phyloP scores from a whole-genome alignment of 140 eudicot genomes.

The Cichorium intybus region DNA sequence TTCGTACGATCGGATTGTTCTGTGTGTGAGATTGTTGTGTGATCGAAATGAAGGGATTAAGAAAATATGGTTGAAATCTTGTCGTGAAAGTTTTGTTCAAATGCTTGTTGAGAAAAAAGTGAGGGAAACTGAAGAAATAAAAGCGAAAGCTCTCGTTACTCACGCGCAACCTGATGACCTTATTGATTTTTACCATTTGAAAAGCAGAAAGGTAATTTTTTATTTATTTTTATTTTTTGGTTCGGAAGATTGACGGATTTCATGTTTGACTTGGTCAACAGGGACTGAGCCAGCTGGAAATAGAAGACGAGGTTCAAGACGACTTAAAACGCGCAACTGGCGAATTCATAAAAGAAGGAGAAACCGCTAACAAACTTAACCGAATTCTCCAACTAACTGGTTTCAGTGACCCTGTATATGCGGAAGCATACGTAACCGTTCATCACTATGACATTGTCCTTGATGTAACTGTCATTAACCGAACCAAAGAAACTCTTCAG shows the following conservation, averaged over 20 bases:
- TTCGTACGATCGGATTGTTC: slow-evolving; percentile 55
- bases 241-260: too few species aligned
- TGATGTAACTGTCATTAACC: slow-evolving; percentile 72
- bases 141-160: slow-evolving; percentile 67
- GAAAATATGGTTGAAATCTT: slow-evolving; percentile 66
- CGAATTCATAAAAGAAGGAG: slow-evolving; percentile 65
- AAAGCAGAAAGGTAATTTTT: slow-evolving; percentile 68
- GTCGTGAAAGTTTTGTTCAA: slow-evolving; percentile 64
- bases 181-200: slow-evolving; percentile 72
- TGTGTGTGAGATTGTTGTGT: slow-evolving; percentile 58
- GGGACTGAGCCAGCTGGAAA: slow-evolving; percentile 87
- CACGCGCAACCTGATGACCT: slow-evolving; percentile 79
- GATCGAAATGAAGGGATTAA: slow-evolving; percentile 50
- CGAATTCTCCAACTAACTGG: slow-evolving; percentile 85
- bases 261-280: slow-evolving; percentile 18
- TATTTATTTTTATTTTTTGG: background rate
- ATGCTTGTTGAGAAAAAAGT: slow-evolving; percentile 77
- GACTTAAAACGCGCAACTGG: slow-evolving; percentile 86
- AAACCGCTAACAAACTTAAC: slow-evolving; percentile 64
- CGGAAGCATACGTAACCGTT: slow-evolving; percentile 83
- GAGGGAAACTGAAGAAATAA: slow-evolving; percentile 65
- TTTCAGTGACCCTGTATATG: slow-evolving; percentile 82
- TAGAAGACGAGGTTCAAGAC: slow-evolving; percentile 87
- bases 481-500: slow-evolving; percentile 78
- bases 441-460: slow-evolving; percentile 81